Evolutionary conservation across 176 grass and related monocot species (phyloP), one percentile per base, ranked within the genome.

Genomic region (Musa acuminata): DNA sequence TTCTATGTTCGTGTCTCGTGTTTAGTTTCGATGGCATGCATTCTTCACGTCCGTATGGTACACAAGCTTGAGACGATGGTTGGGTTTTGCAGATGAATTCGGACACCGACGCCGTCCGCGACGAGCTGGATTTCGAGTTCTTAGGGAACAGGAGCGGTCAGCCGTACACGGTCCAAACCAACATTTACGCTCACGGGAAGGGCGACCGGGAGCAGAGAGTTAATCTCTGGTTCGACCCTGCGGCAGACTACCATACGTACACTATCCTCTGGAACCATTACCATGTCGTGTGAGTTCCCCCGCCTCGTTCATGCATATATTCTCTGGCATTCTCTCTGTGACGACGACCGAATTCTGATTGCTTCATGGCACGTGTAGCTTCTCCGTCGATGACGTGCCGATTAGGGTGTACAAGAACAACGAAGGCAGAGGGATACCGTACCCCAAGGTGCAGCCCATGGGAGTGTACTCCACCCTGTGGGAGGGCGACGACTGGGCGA

Each of bases 111-210:
- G 16, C 23, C 24, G 7, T 74, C 6, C 72, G 72, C 1, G 93
- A 97, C 63, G 90, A 97, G 77, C 84, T 97, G 66, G 93, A 97
- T 77, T 97, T 97, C 54, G 93, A 97, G 77, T 97, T 97, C 83
- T 83, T 97, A 82, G 93, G 93, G 22, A 97, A 97, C 83, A 85
- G 94, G 20, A 87, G 87, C 8, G 94, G 90, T 11, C 65, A 97
- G 69, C 94, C 94, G 5, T 97, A 97, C 90, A 87, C 80, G 52
- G 86, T 97, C 73, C 94, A 97, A 83, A 97, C 94, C 63, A 97
- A 97, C 67, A 85, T 97, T 50, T 97, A 97, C 77, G 85, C 86
- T 60, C 74, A 79, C 78, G 94, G 94, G 72, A 81, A 93, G 1
- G 94, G 94, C 53, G 82, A 79, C 1, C 81, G 94, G 70, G 94